A percentile compares a stretch with the other conserved stretches of the same genome.
These are phyloP conservation scores for Colletotrichum lindemuthianum DNA, from an alignment of 2,329 filamentous ascomycete genomes.

Conservation along the genomic window DNA sequence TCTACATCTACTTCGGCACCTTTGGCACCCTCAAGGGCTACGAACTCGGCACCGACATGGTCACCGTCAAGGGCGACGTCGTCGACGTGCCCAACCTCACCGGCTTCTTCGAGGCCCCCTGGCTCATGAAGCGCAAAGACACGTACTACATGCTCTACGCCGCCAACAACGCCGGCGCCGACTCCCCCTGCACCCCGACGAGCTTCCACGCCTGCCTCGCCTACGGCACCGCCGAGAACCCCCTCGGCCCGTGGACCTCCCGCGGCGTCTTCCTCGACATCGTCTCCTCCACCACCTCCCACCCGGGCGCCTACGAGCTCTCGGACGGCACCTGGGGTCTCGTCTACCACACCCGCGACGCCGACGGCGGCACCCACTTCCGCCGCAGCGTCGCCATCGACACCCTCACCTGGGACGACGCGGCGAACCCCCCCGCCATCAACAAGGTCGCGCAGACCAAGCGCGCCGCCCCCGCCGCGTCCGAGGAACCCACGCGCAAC, in stretches of 20 bases:
- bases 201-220: slow-evolving; percentile 51
- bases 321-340: slow-evolving; percentile 43
- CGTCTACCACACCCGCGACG: slow-evolving; percentile 49
- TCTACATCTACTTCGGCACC: slow-evolving; percentile 51
- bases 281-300: slow-evolving; percentile 50
- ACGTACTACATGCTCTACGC: slow-evolving; percentile 54
- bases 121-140: slow-evolving; percentile 47
- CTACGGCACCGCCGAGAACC: slow-evolving; percentile 47
- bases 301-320: slow-evolving; percentile 46
- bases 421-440: slow-evolving; percentile 41
- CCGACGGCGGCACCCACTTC: slow-evolving; percentile 47
- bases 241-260: slow-evolving; percentile 50
- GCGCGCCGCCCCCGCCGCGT: slow-evolving; percentile 35
- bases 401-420: slow-evolving; percentile 45
- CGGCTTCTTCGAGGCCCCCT: slow-evolving; percentile 51
- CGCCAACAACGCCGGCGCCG: slow-evolving; percentile 48
- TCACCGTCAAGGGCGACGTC: slow-evolving; percentile 42
- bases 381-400: slow-evolving; percentile 49
- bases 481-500: slow-evolving; percentile 44
- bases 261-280: slow-evolving; percentile 46
- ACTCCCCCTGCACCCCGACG: slow-evolving; percentile 50
- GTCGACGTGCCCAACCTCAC: slow-evolving; percentile 41
- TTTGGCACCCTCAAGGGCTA: slow-evolving; percentile 48
- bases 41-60: slow-evolving; percentile 49
- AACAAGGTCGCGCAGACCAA: slow-evolving; percentile 44